A percentile compares a stretch with the other conserved stretches of the same genome.
These are phyloP conservation scores for Pythium aquatile DNA, from an alignment of 352 stramenopile species.

Conservation along the genomic window DNA sequence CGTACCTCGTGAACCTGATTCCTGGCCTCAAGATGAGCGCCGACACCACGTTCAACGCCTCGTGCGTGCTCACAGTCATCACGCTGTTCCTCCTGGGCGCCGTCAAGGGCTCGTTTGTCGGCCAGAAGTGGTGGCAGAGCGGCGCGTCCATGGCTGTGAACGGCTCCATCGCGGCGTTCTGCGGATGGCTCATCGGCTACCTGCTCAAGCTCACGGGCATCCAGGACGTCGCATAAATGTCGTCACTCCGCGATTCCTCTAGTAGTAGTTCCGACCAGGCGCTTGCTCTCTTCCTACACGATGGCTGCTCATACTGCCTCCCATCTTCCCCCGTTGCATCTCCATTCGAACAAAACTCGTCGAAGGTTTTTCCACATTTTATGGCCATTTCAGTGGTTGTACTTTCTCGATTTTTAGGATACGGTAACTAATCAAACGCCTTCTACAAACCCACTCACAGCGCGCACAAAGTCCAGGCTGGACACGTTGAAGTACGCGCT, in stretches of 20 bases:
- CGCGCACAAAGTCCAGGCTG: slow-evolving; percentile 50
- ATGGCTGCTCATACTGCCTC: background rate
- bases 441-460: slow-evolving; percentile 66
- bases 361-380: background rate
- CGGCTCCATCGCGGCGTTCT: slow-evolving; percentile 66
- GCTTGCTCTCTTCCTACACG: background rate
- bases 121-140: slow-evolving; percentile 69
- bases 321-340: background rate
- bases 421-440: slow-evolving; percentile 11
- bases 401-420: background rate
- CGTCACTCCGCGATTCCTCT: background rate
- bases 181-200: slow-evolving; percentile 81
- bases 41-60: slow-evolving; percentile 85
- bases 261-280: background rate
- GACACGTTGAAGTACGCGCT: slow-evolving; percentile 53
- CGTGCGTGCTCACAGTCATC: slow-evolving; percentile 92
- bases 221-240: slow-evolving; percentile 57
- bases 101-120: slow-evolving; percentile 88
- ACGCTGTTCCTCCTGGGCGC: slow-evolving; percentile 94
- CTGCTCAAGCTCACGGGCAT: slow-evolving; percentile 79
- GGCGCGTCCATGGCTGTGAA: slow-evolving; percentile 79
- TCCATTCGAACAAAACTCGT: too few species aligned
- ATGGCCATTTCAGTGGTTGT: background rate
- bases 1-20: slow-evolving; percentile 90
- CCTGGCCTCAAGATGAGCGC: slow-evolving; percentile 57